These are phyloP conservation scores for Beauveria scarabaeidicola DNA, from an alignment of 2,329 filamentous ascomycete species.

Conservation along the genomic window DNA sequence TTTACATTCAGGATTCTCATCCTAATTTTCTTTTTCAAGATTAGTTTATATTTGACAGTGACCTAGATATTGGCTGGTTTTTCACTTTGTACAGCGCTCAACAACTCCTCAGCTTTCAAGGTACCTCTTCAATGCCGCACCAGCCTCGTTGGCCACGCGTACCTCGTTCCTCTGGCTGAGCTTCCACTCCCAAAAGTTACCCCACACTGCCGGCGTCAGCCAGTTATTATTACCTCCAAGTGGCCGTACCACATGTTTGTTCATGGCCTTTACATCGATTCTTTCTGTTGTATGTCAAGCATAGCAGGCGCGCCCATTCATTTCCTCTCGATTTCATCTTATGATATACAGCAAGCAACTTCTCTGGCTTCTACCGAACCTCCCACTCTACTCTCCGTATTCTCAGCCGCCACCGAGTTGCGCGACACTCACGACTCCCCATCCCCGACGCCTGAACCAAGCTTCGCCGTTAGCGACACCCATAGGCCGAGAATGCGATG, in stretches of 20 bases:
- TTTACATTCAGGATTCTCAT: too few relatives aligned
- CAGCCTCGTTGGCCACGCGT: neutral
- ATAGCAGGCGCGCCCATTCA: neutral
- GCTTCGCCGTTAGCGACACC: neutral
- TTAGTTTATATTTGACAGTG: too few relatives aligned
- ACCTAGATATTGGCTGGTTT: neutral
- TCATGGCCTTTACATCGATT: neutral
- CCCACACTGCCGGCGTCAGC: slow-evolving; percentile 7
- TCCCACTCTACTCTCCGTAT: neutral
- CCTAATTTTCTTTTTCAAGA: too few relatives aligned
- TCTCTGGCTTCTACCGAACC: neutral
- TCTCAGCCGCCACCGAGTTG: neutral
- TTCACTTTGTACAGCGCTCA: neutral
- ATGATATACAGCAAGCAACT: neutral
- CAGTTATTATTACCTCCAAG: neutral
- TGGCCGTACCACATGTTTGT: slow-evolving; percentile 9
- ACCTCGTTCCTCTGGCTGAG: neutral
- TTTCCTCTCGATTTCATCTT: neutral
- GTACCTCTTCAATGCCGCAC: neutral
- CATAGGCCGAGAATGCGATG: neutral
- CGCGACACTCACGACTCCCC: neutral
- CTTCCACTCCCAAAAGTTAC: neutral
- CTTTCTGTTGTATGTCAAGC: neutral
- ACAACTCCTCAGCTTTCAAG: neutral
- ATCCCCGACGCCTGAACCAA: neutral